Percentiles rank a stretch among this genome's conserved stretches.
phyloP scores from a whole-genome alignment of 108 stramenopile species.

The Fistulifera solaris region DNA sequence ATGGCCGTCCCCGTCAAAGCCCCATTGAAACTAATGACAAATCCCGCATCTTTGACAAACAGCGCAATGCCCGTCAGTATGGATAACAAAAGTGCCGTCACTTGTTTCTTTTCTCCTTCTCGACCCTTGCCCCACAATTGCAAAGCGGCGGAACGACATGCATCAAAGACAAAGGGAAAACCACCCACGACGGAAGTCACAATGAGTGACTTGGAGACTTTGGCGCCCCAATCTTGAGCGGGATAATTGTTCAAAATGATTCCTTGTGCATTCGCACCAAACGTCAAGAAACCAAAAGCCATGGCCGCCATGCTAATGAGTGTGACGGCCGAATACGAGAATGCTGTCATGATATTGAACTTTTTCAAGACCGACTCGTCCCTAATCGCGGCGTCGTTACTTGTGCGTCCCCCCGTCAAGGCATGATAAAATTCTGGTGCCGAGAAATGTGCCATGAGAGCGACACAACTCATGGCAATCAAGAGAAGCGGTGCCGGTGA shows the following conservation, averaged over 20 bases:
- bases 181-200: constrained; percentile 69
- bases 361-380: not conserved
- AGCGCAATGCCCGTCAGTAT: constrained; percentile 51
- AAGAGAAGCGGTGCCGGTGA: constrained; percentile 60
- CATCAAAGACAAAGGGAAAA: constrained; percentile 70
- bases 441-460: constrained; percentile 86
- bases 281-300: constrained; percentile 80
- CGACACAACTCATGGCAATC: constrained; percentile 78
- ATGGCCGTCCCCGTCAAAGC: constrained; percentile 79
- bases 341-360: constrained; percentile 22
- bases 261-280: constrained; percentile 68
- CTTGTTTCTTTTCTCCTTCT: not conserved
- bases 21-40: constrained; percentile 82
- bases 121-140: constrained; percentile 20
- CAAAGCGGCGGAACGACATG: constrained; percentile 26
- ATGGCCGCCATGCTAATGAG: constrained; percentile 61
- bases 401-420: constrained; percentile 14
- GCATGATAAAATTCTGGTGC: constrained; percentile 83
- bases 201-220: constrained; percentile 73
- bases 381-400: not conserved
- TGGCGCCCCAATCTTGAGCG: constrained; percentile 62
- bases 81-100: constrained; percentile 20
- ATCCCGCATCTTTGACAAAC: constrained; percentile 77
- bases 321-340: constrained; percentile 52
- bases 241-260: constrained; percentile 91